Evolutionary conservation across 352 stramenopile genomes (phyloP).

Genomic region (Phytophthora multivora): DNA sequence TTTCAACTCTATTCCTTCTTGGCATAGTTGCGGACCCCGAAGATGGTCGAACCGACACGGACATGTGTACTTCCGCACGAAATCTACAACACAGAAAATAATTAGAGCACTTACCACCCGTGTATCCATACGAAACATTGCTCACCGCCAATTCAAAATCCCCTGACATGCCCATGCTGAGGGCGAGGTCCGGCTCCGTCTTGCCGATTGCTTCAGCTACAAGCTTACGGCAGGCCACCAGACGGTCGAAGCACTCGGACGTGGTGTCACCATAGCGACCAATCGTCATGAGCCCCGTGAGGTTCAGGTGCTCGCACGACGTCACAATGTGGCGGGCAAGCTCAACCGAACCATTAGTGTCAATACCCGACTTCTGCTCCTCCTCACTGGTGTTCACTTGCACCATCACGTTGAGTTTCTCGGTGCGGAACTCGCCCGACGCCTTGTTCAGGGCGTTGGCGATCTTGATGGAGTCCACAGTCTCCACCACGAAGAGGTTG

Average conservation of each 20-base stretch:
- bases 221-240: constrained; percentile 73
- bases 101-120: not conserved
- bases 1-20: constrained; percentile 44
- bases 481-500: constrained; percentile 96
- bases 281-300: constrained; percentile 99
- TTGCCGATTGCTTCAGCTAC: constrained; percentile 73
- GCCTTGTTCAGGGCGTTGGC: constrained; percentile 95
- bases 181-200: constrained; percentile 78
- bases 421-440: constrained; percentile 61
- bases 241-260: constrained; percentile 91
- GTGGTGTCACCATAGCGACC: constrained; percentile 93
- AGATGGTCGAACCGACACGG: constrained; percentile 97
- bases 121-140: not conserved
- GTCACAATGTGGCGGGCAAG: constrained; percentile 89
- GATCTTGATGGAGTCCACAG: constrained; percentile 96
- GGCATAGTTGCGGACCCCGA: constrained; percentile 94
- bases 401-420: constrained; percentile 94
- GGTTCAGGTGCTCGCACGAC: constrained; percentile 91
- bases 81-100: constrained; percentile 69
- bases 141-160: constrained; percentile 96
- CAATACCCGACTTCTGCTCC: constrained; percentile 96
- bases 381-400: constrained; percentile 99
- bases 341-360: constrained; percentile 74
- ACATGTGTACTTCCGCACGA: constrained; percentile 95
- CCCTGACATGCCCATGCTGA: constrained; percentile 99